Percentiles rank a stretch among this genome's conserved stretches.
phyloP scores from a whole-genome alignment of 148 eudicot species.

The Fagopyrum esculentum region DNA sequence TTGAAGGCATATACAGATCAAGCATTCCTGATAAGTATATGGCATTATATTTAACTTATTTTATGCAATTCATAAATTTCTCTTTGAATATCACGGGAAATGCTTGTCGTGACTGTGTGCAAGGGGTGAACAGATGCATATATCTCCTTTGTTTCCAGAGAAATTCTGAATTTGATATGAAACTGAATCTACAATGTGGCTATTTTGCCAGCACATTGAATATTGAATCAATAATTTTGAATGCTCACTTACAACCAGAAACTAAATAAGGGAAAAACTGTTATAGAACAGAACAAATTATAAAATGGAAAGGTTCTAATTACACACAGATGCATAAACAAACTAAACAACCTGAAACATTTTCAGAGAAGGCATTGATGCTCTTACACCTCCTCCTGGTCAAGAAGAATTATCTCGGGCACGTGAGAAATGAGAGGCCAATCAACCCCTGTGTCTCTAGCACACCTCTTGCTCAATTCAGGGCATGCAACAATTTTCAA shows the following conservation, averaged over 20 bases:
- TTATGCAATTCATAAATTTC: neutral
- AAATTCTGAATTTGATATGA: neutral
- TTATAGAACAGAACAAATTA: neutral
- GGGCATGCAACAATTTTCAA: slow-evolving; percentile 7
- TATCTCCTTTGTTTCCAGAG: neutral
- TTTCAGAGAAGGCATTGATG: neutral
- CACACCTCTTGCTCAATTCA: slow-evolving; percentile 5
- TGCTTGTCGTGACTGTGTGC: neutral
- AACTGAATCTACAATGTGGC: neutral
- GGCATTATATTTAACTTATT: neutral
- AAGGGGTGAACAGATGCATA: neutral
- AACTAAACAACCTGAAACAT: neutral
- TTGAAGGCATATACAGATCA: neutral
- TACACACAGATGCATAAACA: slow-evolving; percentile 2
- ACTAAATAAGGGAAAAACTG: neutral
- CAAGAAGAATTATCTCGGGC: slow-evolving; percentile 5
- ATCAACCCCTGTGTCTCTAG: neutral
- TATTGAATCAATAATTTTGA: neutral
- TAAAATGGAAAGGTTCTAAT: neutral
- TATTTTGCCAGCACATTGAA: neutral
- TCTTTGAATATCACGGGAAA: neutral
- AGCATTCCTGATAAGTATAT: neutral
- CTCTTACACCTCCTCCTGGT: slow-evolving; percentile 1
- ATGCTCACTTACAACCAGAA: neutral
- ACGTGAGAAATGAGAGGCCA: slow-evolving; percentile 6